Evolutionary conservation across 1,139 yeast species (phyloP), one percentile per base, ranked within the genome.

Genomic region (Wickerhamomyces sp.): DNA sequence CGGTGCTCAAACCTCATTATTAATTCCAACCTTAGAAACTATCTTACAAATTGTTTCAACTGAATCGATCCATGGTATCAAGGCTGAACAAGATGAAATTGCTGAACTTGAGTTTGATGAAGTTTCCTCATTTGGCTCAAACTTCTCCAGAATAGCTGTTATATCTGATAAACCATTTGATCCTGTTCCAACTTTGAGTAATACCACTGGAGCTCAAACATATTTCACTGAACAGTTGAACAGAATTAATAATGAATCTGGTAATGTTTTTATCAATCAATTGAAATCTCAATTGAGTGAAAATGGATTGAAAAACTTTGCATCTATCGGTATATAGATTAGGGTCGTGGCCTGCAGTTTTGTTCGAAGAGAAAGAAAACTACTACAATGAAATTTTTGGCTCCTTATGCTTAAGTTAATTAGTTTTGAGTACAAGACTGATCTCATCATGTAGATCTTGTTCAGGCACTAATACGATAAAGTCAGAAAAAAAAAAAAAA

Each of bases 41-140:
- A 61, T 86, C 35, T 65, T 80, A 8, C 71, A 72, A 45, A 67
- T 85, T 31, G 50, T 64, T 11, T 54, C 63, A 3, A 62, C 67
- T 6, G 66, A 66, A 39, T 63, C 66, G 31, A 60, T 66, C 34
- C 63, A 45, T 36, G 49, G 61, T 41, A 48, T 62, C 39, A 66
- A 59, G 27, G 64, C 60, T 14, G 72, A 65, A 37, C 51, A 60
- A 15, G 63, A 68, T 29, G 74, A 66, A 43, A 54, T 49, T 34
- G 52, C 52, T 7, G 59, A 64, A 14, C 54, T 72, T 38, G 75
- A 75, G 35, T 48, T 66, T 34, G 73, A 68, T 45, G 73, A 69
- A 45, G 59, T 66, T n/a, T 56, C 70, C 1, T 73, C 94, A 1
- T 93, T 90, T 66, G 98, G 98, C 2, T 84, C 96, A 0, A 80